Evolutionary conservation across 2,329 filamentous ascomycete genomes (phyloP).

Genomic region (Cladosporium sp.): DNA sequence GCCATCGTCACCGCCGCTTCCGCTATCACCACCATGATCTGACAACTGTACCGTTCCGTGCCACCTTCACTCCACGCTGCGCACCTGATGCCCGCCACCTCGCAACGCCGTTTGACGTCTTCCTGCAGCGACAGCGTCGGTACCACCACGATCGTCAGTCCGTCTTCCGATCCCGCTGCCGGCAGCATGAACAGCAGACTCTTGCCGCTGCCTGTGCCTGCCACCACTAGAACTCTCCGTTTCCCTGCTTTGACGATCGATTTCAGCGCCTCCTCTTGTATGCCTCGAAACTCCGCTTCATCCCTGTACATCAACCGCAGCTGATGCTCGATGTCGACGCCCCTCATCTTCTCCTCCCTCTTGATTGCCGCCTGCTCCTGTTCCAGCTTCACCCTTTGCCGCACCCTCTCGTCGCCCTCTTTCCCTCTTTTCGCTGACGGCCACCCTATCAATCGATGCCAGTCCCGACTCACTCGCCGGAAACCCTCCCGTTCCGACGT

Average conservation of each 20-base stretch:
- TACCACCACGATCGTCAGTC: slow-evolving; percentile 2
- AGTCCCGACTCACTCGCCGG: neutral
- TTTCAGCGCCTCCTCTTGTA: neutral
- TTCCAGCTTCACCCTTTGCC: neutral
- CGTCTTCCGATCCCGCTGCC: neutral
- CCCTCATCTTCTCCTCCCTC: too few relatives aligned
- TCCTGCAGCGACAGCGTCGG: neutral
- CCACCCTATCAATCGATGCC: neutral
- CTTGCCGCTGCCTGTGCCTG: neutral
- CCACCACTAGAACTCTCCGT: neutral
- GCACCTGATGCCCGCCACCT: neutral
- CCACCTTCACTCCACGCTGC: neutral
- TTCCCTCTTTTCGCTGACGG: neutral
- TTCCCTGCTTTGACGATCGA: neutral
- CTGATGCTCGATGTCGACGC: neutral
- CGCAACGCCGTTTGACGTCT: neutral
- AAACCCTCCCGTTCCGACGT: too few relatives aligned
- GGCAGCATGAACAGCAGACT: slow-evolving; percentile 9
- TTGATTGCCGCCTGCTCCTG: neutral
- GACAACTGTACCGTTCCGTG: neutral
- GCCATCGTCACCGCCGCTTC: slow-evolving; percentile 4
- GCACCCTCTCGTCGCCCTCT: neutral
- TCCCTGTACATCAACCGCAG: neutral
- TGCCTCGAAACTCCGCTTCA: neutral
- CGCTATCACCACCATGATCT: slow-evolving; percentile 1